Evolutionary conservation across 768 basidiomycete genomes (phyloP), one percentile per base, ranked within the genome.

Genomic region (Mycena pura): DNA sequence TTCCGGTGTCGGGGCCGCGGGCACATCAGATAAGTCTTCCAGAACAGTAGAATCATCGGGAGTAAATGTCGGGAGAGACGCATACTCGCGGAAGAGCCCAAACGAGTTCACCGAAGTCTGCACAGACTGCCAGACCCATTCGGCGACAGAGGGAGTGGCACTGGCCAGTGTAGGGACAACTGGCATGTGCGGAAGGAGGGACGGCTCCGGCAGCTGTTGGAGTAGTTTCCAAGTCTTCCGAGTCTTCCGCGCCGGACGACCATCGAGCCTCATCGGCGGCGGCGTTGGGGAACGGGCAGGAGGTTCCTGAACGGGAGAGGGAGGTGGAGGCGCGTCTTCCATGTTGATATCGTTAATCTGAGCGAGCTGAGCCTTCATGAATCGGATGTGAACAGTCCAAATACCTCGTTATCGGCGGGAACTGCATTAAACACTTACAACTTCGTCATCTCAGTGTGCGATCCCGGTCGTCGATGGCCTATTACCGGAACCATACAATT

Each of bases 151-250:
- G n/a, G n/a, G n/a, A n/a, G n/a, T n/a, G 4, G 3, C 3, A 36
- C 3, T 34, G 39, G 8, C 25, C n/a, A 2, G 14, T 29, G 3
- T 22, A 22, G n/a, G 52, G 29, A 34, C 5, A 44, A 43, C 15
- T n/a, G n/a, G n/a, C n/a, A n/a, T n/a, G n/a, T n/a, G n/a, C n/a
- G 39, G 48, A 6, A 39, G 56, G 22, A 61, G 41, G 3, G 25
- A 32, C 5, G 54, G 44, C 25, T 53, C 54, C 7, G 66, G 68
- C 14, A 63, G 60, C 24, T 60, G 63, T 24, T 69, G 45, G 1
- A 69, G 43, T 2, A 66, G 53, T 44, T 68, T 68, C 65, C 68
- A 68, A 2, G 65, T 68, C 46, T 40, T 55, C 1, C 63, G 47
- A 21, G 62, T 69, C 3, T 28, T 34, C 1, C 65, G 63, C 6